phyloP scores from a whole-genome alignment of 2,329 filamentous ascomycete species.

The Phyllosticta citrichinensis region DNA sequence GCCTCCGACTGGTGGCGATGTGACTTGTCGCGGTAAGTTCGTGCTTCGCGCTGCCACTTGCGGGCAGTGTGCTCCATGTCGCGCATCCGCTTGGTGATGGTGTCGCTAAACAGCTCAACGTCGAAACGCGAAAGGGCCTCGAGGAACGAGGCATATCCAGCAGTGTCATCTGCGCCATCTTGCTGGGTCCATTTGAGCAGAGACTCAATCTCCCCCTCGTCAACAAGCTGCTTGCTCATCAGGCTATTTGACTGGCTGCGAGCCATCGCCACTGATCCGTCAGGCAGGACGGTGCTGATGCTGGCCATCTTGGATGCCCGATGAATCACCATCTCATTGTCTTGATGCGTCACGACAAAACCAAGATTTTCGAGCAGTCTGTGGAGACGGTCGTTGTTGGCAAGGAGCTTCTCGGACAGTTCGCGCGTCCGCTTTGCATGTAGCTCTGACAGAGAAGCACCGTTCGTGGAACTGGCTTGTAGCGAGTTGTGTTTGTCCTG shows the following conservation, averaged over 20 bases:
- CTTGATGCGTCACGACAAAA: conserved; percentile 67
- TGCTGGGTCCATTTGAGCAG: conserved; percentile 76
- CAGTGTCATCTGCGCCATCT: conserved; percentile 55
- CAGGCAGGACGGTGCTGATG: conserved; percentile 38
- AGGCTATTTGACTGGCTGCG: conserved; percentile 35
- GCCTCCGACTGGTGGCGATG: conserved; percentile 72
- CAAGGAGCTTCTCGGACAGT: conserved; percentile 71
- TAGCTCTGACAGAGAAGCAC: conserved; percentile 21
- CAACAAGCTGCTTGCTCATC: conserved; percentile 45
- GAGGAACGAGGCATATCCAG: conserved; percentile 67
- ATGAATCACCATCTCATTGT: conserved; percentile 63
- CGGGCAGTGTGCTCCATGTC: conserved; percentile 88
- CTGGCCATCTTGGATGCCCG: conserved; percentile 49
- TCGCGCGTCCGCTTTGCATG: conserved; percentile 69
- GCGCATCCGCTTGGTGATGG: conserved; percentile 78
- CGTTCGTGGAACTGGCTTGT: conserved; percentile 34
- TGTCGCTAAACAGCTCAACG: conserved; percentile 72
- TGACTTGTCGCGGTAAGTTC: conserved; percentile 78
- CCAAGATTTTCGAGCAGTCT: conserved; percentile 79
- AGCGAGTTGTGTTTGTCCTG: conserved; percentile 53
- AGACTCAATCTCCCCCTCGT: conserved; percentile 57
- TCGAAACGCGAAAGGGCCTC: conserved; percentile 68
- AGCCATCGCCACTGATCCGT: conserved; percentile 23
- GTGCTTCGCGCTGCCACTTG: conserved; percentile 84
- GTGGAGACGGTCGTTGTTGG: conserved; percentile 74